Evolutionary conservation across 768 basidiomycete genomes (phyloP), one percentile per base, ranked within the genome.

Genomic region (Pisolithus albus): DNA sequence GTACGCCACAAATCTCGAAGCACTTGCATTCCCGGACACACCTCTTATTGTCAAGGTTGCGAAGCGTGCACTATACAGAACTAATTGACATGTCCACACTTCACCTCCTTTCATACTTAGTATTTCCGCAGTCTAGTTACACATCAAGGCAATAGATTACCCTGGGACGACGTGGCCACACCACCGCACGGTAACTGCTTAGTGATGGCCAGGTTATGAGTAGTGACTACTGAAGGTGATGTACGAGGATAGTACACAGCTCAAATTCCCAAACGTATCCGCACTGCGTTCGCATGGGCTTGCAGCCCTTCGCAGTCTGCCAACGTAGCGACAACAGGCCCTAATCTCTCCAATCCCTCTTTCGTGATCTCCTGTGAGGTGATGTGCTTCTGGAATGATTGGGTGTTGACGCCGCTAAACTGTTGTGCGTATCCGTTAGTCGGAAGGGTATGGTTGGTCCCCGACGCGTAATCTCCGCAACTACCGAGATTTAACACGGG

Each of bases 321-420:
- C 30, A 99, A 70, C 3, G 84, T 90, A 18, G 79, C 86, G 5
- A 98, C 95, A 11, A 86, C 72, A 10, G 96, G 96, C 4, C 96
- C 96, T 30, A 99, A 75, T 11, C 59, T 72, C 59, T 75, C 74
- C 50, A 99, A 73, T 15, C 96, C 96, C 6, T 77, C 81, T 16
- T 74, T 67, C 9, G 92, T 88, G 21, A 98, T 80, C 65, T 96
- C 88, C 66, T 98, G 96, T 5, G 92, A 93, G 13, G 96, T 99
- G 60, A 98, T 97, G 67, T 98, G 88, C 70, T 99, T 99, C 66
- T 97, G 94, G 86, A 98, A 99, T 1, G 92, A 93, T 8, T 81
- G 74, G 1, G 95, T 97, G 72, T 95, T 97, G 59, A 99, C 96
- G 5, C 96, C 96, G 59, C 93, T 96, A 74, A 94, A 99, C 66